These are phyloP conservation scores for Nemania sp. DNA, from an alignment of 2,329 filamentous ascomycete genomes.

Conservation along the genomic window DNA sequence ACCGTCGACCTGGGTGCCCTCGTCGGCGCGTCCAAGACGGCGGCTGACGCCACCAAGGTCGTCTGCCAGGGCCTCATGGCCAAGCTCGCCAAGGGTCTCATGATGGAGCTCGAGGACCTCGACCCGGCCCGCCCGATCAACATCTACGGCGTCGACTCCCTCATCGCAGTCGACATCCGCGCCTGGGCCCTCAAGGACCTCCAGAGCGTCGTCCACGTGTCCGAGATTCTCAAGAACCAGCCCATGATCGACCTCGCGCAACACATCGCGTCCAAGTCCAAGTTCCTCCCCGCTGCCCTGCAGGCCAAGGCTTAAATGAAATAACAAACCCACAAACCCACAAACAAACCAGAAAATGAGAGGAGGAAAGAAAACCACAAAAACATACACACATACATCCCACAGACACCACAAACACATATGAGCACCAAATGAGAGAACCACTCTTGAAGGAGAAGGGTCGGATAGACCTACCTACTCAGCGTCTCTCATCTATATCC, in stretches of 20 bases:
- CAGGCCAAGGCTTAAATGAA: conserved; percentile 26
- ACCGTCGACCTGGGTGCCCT: conserved; percentile 31
- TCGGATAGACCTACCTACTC: conserved; percentile 9
- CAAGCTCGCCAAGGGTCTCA: conserved; percentile 39
- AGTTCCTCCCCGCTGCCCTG: conserved; percentile 33
- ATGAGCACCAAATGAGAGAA: neutral
- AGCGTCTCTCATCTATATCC: no score
- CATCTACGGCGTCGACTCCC: conserved; percentile 37
- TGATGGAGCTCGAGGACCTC: conserved; percentile 40
- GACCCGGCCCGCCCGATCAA: conserved; percentile 36
- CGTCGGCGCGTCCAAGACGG: conserved; percentile 30
- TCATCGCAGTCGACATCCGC: conserved; percentile 37
- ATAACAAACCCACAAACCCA: no score
- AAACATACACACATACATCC: no score
- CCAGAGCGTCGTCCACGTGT: conserved; percentile 35
- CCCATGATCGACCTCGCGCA: conserved; percentile 36
- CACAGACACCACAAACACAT: no score
- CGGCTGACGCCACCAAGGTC: conserved; percentile 29
- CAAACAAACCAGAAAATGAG: neutral
- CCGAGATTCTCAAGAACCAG: conserved; percentile 35
- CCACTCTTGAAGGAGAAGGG: neutral
- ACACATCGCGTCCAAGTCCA: conserved; percentile 36
- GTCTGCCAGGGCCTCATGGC: conserved; percentile 37
- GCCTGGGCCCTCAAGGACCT: conserved; percentile 38
- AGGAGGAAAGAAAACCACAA: neutral